Evolutionary conservation across 1,139 yeast species (phyloP).

Genomic region (Diutina sp.): DNA sequence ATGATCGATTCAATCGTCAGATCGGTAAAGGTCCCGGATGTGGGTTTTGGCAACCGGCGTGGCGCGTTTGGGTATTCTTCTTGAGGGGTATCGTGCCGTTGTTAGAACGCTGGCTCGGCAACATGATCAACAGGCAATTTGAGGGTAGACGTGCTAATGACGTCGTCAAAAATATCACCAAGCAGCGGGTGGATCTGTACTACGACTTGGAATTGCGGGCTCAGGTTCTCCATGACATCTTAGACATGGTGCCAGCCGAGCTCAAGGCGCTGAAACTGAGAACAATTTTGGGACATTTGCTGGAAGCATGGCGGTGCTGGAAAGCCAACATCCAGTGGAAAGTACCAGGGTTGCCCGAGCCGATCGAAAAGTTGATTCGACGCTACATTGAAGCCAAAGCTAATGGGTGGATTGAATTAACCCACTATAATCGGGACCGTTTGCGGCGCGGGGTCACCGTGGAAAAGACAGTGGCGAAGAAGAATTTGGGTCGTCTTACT

Average conservation of each 20-base stretch:
- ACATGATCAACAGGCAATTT: constrained; percentile 81
- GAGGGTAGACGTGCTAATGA: constrained; percentile 93
- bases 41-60: constrained; percentile 99
- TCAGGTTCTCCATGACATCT: constrained; percentile 87
- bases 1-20: constrained; percentile 62
- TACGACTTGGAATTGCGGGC: constrained; percentile 90
- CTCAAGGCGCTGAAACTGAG: constrained; percentile 79
- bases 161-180: constrained; percentile 86
- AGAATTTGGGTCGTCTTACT: constrained; percentile 84
- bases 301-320: constrained; percentile 99
- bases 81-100: constrained; percentile 89
- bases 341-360: constrained; percentile 92
- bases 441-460: constrained; percentile 81
- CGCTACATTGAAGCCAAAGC: constrained; percentile 92
- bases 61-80: constrained; percentile 94
- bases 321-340: constrained; percentile 98
- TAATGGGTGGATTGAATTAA: constrained; percentile 91
- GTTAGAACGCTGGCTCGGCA: constrained; percentile 90
- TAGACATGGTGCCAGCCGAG: constrained; percentile 96
- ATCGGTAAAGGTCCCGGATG: constrained; percentile 98
- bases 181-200: constrained; percentile 90
- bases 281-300: constrained; percentile 80
- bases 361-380: constrained; percentile 74
- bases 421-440: constrained; percentile 85
- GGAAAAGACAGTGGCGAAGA: constrained; percentile 88